Percentiles rank a stretch among this genome's conserved stretches.
phyloP scores from a whole-genome alignment of 805 yeast species.

The Phaffomyces antillensis region DNA sequence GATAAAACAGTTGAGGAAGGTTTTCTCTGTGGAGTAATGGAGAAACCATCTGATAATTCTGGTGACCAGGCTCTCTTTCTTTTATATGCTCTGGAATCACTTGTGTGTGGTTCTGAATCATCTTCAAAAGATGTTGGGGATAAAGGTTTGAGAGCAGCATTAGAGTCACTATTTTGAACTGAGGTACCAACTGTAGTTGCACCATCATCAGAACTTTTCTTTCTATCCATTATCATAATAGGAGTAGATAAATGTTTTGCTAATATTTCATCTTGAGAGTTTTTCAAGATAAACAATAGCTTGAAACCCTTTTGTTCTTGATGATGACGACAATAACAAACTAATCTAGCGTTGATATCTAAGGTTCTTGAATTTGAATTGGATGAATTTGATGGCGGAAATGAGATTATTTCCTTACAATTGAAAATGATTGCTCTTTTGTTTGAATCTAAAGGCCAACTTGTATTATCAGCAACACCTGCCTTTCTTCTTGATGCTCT shows the following conservation, averaged over 20 bases:
- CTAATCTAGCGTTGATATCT: slow-evolving; percentile 65
- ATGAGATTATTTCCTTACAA: slow-evolving; percentile 77
- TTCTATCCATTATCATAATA: slow-evolving; percentile 91
- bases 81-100: slow-evolving; percentile 34
- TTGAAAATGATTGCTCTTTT: slow-evolving; percentile 87
- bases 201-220: slow-evolving; percentile 33
- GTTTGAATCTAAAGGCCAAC: slow-evolving; percentile 69
- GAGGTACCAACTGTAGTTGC: slow-evolving; percentile 1
- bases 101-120: slow-evolving; percentile 45
- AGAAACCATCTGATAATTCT: slow-evolving; percentile 28
- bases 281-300: slow-evolving; percentile 58
- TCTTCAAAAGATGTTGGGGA: slow-evolving; percentile 61
- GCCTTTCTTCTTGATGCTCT: slow-evolving; percentile 89
- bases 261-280: slow-evolving; percentile 52
- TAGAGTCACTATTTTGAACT: slow-evolving; percentile 13
- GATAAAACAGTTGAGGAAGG: slow-evolving; percentile 31
- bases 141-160: slow-evolving; percentile 28
- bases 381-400: slow-evolving; percentile 37
- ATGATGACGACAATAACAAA: slow-evolving; percentile 96
- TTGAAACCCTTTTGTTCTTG: slow-evolving; percentile 81
- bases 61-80: slow-evolving; percentile 38
- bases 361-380: slow-evolving; percentile 29
- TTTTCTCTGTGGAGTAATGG: slow-evolving; percentile 28
- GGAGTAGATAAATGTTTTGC: slow-evolving; percentile 68
- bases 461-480: slow-evolving; percentile 64